Evolutionary conservation across 1,139 yeast species (phyloP).

Genomic region (Debaryomycetaceae sp.): DNA sequence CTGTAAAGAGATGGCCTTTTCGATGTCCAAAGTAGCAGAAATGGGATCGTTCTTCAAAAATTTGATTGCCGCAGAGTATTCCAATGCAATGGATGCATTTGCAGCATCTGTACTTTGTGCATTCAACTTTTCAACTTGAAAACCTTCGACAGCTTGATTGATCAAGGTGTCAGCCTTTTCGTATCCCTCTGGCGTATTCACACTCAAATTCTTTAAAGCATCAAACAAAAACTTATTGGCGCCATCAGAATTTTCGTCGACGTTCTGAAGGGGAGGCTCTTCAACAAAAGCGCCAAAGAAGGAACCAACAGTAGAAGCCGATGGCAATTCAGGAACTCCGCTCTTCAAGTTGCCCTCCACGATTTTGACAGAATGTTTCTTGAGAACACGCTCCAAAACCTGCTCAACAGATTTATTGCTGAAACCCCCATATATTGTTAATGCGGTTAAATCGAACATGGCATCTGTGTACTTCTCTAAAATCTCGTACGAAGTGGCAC

Average conservation of each 20-base stretch:
- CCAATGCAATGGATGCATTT: constrained; percentile 61
- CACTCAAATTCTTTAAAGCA: constrained; percentile 62
- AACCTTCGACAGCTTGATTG: constrained; percentile 62
- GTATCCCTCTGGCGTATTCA: constrained; percentile 68
- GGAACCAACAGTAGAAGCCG: constrained; percentile 80
- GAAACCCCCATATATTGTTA: constrained; percentile 74
- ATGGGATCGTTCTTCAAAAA: constrained; percentile 76
- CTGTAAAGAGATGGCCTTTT: constrained; percentile 58
- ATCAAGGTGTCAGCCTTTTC: constrained; percentile 69
- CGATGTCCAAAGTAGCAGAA: constrained; percentile 57
- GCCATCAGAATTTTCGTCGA: constrained; percentile 45
- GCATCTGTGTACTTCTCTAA: constrained; percentile 79
- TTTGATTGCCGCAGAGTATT: constrained; percentile 76
- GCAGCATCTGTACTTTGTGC: constrained; percentile 49
- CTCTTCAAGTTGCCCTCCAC: constrained; percentile 58
- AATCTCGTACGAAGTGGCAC: constrained; percentile 85
- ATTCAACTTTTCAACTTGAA: constrained; percentile 34
- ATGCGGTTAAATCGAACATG: constrained; percentile 86
- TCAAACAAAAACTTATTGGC: constrained; percentile 64
- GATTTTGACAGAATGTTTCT: constrained; percentile 66
- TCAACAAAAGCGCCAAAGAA: constrained; percentile 74
- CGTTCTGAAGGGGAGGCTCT: constrained; percentile 46
- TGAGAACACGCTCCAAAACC: constrained; percentile 83
- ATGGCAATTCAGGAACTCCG: constrained; percentile 63
- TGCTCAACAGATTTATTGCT: constrained; percentile 75